A percentile compares a stretch with the other conserved stretches of the same genome.
These are phyloP conservation scores for Fusarium anthophilum DNA, from an alignment of 2,329 filamentous ascomycete species.

Conservation along the genomic window DNA sequence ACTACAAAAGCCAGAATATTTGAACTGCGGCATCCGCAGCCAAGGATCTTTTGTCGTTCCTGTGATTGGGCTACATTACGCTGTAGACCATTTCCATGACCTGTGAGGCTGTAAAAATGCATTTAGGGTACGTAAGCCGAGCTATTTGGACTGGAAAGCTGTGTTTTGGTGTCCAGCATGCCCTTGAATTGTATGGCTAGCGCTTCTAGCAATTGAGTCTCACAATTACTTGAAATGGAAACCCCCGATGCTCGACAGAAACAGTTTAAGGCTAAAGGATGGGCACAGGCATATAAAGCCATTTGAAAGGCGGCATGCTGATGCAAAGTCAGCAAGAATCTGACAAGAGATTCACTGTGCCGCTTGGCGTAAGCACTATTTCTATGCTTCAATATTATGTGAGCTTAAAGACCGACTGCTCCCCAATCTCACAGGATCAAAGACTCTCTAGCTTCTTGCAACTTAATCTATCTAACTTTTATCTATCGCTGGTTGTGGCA, in stretches of 20 bases:
- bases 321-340: background rate
- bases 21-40: background rate
- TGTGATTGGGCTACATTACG: fast-evolving
- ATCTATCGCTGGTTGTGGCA: background rate
- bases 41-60: background rate
- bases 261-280: background rate
- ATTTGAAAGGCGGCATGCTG: fast-evolving
- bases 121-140: background rate
- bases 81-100: fast-evolving
- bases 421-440: background rate
- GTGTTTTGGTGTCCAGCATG: background rate
- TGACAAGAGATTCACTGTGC: background rate
- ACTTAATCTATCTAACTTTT: fast-evolving
- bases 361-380: conserved; percentile 6
- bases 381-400: background rate
- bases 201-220: background rate
- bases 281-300: background rate
- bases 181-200: too few relatives aligned
- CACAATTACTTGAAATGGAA: background rate
- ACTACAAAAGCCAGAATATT: background rate
- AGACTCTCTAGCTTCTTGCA: fast-evolving
- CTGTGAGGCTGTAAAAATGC: fast-evolving
- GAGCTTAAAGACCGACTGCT: background rate
- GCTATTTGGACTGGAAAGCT: background rate
- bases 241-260: background rate